Percentiles rank a stretch among this genome's conserved stretches.
Conservation (phyloP, 495 filamentous ascomycete species). For the Sphaerosporella brunnea region DNA sequence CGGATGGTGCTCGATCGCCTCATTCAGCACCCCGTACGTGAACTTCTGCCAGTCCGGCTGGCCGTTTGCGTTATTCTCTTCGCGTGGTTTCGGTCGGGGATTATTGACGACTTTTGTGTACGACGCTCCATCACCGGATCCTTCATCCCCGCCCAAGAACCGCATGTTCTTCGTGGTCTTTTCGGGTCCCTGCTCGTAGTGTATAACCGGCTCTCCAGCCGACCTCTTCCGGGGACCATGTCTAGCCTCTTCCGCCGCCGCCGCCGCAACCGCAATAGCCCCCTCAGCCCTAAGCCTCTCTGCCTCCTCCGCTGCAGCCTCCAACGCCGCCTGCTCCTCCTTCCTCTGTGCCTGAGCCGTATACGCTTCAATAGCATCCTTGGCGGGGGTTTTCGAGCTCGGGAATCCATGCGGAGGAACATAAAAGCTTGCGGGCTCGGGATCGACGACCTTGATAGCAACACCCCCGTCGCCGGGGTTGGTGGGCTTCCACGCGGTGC, state of each 20-base stretch:
- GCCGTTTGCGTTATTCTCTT: conserved; percentile 17
- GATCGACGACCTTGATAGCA: background rate
- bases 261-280: background rate
- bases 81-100: background rate
- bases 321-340: too few relatives aligned
- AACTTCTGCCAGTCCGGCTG: conserved; percentile 18
- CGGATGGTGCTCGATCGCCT: conserved; percentile 13
- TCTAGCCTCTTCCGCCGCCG: background rate
- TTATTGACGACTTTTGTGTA: conserved; percentile 1
- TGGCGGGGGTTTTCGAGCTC: background rate
- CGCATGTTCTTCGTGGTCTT: background rate
- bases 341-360: background rate
- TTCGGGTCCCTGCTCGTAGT: too few relatives aligned
- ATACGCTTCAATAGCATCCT: conserved; percentile 3
- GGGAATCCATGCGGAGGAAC: conserved; percentile 5
- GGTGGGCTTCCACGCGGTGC: background rate
- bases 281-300: too few relatives aligned
- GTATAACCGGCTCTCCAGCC: too few relatives aligned
- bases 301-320: too few relatives aligned
- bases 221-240: too few relatives aligned
- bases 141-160: background rate
- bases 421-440: background rate
- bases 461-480: background rate
- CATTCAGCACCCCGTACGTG: conserved; percentile 21
- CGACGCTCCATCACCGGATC: background rate